Percentiles rank a stretch among this genome's conserved stretches.
Evolutionary conservation across 73 alveolate genomes (phyloP).

Genomic region (Stentor coeruleus): DNA sequence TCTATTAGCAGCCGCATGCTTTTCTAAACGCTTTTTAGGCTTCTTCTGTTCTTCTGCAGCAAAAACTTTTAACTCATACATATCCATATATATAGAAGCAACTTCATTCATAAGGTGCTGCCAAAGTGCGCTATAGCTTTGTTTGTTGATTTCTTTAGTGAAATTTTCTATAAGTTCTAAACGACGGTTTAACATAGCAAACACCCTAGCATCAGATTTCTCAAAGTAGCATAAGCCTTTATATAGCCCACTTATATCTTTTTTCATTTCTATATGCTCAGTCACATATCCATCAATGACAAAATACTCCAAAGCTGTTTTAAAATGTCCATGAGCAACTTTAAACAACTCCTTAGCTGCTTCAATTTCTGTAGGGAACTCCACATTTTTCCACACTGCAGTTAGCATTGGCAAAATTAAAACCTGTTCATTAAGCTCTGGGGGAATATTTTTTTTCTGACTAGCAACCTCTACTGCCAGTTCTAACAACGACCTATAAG

Average conservation of each 20-base stretch:
- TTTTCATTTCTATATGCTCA: conserved; percentile 84
- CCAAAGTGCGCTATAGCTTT: conserved; percentile 74
- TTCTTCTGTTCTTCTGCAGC: conserved; percentile 67
- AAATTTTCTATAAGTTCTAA: conserved; percentile 77
- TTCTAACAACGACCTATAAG: conserved; percentile 69
- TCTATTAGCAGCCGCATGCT: conserved; percentile 42
- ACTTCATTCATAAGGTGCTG: conserved; percentile 83
- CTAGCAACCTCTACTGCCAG: conserved; percentile 56
- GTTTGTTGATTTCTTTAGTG: conserved; percentile 71
- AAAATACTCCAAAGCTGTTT: conserved; percentile 80
- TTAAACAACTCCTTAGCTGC: conserved; percentile 87
- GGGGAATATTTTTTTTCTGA: conserved; percentile 40
- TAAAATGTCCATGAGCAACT: conserved; percentile 85
- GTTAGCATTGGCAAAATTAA: conserved; percentile 49
- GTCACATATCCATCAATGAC: conserved; percentile 83
- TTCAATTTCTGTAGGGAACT: conserved; percentile 71
- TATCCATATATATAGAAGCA: conserved; percentile 78
- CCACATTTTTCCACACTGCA: conserved; percentile 36
- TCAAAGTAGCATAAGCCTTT: conserved; percentile 77
- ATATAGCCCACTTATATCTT: conserved; percentile 76
- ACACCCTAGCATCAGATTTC: conserved; percentile 59
- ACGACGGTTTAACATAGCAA: conserved; percentile 94
- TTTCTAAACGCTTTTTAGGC: conserved; percentile 64
- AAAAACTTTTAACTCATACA: conserved; percentile 75
- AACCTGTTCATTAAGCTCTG: conserved; percentile 37